Evolutionary conservation across 768 basidiomycete genomes (phyloP), one percentile per base, ranked within the genome.

Genomic region (Termitomyces sp.): DNA sequence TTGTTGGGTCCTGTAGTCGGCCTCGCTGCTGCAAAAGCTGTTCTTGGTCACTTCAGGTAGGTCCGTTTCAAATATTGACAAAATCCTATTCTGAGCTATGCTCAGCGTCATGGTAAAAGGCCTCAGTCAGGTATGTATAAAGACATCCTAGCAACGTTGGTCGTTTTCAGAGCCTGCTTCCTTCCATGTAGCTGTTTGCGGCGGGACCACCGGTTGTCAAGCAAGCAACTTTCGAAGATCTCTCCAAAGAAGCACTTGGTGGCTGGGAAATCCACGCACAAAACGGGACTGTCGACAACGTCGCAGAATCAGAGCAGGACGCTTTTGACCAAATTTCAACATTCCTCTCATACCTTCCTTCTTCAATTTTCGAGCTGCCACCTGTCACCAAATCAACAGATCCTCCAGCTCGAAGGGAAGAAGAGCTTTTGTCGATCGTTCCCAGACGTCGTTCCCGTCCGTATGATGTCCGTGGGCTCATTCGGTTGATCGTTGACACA

Each of bases 31-130:
- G 74, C 75, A 2, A 76, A 76, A 62, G 69, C 74, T 13, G 72
- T 68, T 33, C 55, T 72, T 33, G 66, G 75, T 13, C 74, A 75
- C 63, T 76, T 76, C 62, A 73, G 68, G 73, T 72, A 60, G 18
- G 53, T 50, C 24, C 24, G 13, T 20, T 38, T 20, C 32, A 20
- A 36, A 38, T 8, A 33, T 3, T 47, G 40, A 48, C 36, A 40
- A 53, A 2, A 26, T 13, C 38, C 24, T 1, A 10, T 28, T 50
- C 30, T 55, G 43, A 52, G 26, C 9, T 50, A 36, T 28, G 43
- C n/a, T 16, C 47, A 74, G 74, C 50, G 73, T 76, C 40, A 75
- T 76, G 74, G 73, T 76, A 3, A 74, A 72, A 62, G 74, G 70
- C 9, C 58, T 76, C n/a, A 73, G 72, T 56, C 68, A 68, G 55